Evolutionary conservation across 371 early-diverging fungal genomes (phyloP), one percentile per base, ranked within the genome.

Genomic region (Circinella umbellata): DNA sequence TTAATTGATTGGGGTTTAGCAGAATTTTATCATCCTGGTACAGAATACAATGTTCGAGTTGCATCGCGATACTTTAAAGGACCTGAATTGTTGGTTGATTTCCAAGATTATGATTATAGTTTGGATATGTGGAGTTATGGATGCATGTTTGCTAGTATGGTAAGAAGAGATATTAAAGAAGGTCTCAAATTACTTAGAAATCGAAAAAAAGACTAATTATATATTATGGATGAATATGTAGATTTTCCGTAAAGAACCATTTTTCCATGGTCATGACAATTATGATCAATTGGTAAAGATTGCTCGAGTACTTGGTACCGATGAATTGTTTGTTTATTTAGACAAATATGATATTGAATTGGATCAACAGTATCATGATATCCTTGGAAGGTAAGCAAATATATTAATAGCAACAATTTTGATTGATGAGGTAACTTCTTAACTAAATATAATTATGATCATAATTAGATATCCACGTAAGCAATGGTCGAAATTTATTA

Each of bases 1-100:
- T 88, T 99, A 72, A 99, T 99, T 73, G 99, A 99, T 87, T 99
- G 99, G 99, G 99, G 99, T 39, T 86, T 99, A 63, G 99, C 99
- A 20, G 99, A 99, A 82, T 99, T 99, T 73, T 99, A 99, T 86
- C 98, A 99, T 72, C 98, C 99, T 37, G 95, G 95, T 47, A 95
- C 93, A 49, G 94, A 94, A 69, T 99, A 99, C 86, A 99, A 98
- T 74, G 99, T 99, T 42, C 91, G 99, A 61, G 99, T 99, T 9
- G 99, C 99, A 20, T 98, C 98, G 48, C 88, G 99, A 73, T 99
- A 96, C 87, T 99, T 98, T 81, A 99, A 99, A 83, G 98, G 99
- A 6, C 99, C 99, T 6, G 99, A 99, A 77, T 86, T 99, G 49
- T 88, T 99, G 65, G 98, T 99, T 10, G 98, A 99, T 77, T 96